Percentiles rank a stretch among this genome's conserved stretches.
These are phyloP conservation scores for Termitomyces heimii DNA, from an alignment of 768 basidiomycete species.

Conservation along the genomic window DNA sequence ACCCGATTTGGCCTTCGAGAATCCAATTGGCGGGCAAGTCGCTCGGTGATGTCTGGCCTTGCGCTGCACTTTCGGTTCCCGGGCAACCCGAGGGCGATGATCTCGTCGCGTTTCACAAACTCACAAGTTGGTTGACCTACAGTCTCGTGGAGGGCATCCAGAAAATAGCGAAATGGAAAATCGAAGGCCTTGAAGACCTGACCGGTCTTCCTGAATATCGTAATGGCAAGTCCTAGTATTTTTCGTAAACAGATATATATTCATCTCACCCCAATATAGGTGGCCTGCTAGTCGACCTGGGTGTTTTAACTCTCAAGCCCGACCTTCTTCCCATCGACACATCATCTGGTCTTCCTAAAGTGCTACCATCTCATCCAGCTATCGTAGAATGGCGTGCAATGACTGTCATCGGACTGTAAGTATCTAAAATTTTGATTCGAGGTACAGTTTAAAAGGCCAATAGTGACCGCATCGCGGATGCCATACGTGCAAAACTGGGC, in stretches of 20 bases:
- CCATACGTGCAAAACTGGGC: conserved; percentile 55
- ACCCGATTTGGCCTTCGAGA: conserved; percentile 87
- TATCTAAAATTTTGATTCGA: conserved; percentile 7
- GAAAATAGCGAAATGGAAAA: conserved; percentile 68
- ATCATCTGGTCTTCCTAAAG: conserved; percentile 50
- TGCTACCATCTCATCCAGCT: conserved; percentile 77
- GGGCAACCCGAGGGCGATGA: conserved; percentile 47
- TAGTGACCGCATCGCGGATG: conserved; percentile 76
- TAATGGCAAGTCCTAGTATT: conserved; percentile 50
- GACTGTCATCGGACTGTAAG: conserved; percentile 89
- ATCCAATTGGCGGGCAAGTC: conserved; percentile 58
- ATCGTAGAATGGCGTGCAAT: conserved; percentile 96
- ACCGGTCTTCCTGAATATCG: conserved; percentile 95
- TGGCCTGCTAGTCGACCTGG: conserved; percentile 82
- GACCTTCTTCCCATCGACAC: conserved; percentile 45
- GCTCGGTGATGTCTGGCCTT: conserved; percentile 95
- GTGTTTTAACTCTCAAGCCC: conserved; percentile 66
- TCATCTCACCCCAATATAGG: conserved; percentile 36
- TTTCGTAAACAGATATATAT: background rate
- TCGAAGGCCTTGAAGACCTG: conserved; percentile 80
- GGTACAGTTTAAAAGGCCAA: background rate
- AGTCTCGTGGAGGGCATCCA: conserved; percentile 83
- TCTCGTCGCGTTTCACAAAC: conserved; percentile 92
- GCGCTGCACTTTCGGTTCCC: conserved; percentile 38
- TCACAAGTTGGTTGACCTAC: conserved; percentile 92